A percentile compares a stretch with the other conserved stretches of the same genome.
phyloP scores from a whole-genome alignment of 352 stramenopile genomes.

The Pythium brassicae region DNA sequence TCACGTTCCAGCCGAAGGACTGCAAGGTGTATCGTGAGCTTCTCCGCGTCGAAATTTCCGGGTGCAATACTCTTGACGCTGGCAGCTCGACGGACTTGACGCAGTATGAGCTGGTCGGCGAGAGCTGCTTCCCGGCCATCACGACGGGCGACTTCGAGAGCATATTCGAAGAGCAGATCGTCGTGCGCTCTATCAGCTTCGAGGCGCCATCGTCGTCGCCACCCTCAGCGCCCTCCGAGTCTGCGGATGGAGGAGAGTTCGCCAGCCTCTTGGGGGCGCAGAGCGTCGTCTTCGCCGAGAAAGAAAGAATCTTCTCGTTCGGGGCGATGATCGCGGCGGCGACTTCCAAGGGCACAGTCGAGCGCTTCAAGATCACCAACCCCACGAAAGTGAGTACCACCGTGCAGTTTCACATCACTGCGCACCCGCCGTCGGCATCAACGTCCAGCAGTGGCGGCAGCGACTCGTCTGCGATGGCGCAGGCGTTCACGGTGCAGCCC shows the following conservation, averaged over 20 bases:
- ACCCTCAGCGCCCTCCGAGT: background rate
- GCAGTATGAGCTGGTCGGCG: slow-evolving; percentile 86
- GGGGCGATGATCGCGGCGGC: slow-evolving; percentile 68
- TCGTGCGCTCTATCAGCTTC: slow-evolving; percentile 74
- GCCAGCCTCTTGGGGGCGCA: slow-evolving; percentile 29
- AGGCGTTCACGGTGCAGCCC: slow-evolving; percentile 88
- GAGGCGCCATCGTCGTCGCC: slow-evolving; percentile 11
- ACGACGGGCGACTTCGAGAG: slow-evolving; percentile 79
- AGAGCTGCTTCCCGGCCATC: slow-evolving; percentile 94
- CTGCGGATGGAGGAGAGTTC: background rate
- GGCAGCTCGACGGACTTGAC: slow-evolving; percentile 23
- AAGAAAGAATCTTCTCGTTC: slow-evolving; percentile 87
- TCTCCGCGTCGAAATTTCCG: slow-evolving; percentile 72
- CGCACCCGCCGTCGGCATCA: slow-evolving; percentile 1
- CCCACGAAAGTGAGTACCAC: slow-evolving; percentile 92
- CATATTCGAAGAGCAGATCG: slow-evolving; percentile 95
- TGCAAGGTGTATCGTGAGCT: slow-evolving; percentile 68
- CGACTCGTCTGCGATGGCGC: background rate
- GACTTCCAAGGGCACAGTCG: slow-evolving; percentile 73
- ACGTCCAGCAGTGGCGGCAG: background rate
- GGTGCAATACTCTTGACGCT: slow-evolving; percentile 46
- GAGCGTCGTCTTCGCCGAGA: slow-evolving; percentile 78
- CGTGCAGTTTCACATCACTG: slow-evolving; percentile 78
- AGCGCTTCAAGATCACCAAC: slow-evolving; percentile 95
- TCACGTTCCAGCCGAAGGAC: slow-evolving; percentile 81